A percentile compares a stretch with the other conserved stretches of the same genome.
Evolutionary conservation across 352 stramenopile species (phyloP).

Genomic region (Phytophthora chlamydospora): DNA sequence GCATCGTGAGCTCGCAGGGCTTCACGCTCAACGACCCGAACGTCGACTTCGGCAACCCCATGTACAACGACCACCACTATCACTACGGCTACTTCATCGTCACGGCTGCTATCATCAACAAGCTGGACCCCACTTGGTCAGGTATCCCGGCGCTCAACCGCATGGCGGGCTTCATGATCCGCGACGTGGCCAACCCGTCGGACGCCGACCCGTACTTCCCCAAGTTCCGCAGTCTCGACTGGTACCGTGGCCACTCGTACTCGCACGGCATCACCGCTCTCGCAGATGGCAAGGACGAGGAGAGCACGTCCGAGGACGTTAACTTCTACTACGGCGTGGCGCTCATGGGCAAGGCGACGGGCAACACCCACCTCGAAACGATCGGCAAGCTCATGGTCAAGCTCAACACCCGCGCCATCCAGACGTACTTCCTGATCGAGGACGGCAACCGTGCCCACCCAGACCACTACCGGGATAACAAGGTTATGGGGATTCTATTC

Average conservation of each 20-base stretch:
- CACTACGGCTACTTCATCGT: slow-evolving; percentile 58
- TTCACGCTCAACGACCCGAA: slow-evolving; percentile 47
- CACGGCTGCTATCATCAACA: slow-evolving; percentile 47
- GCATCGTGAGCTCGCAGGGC: slow-evolving; percentile 52
- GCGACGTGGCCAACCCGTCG: slow-evolving; percentile 53
- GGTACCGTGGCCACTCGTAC: slow-evolving; percentile 60
- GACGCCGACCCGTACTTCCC: slow-evolving; percentile 44
- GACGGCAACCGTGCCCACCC: slow-evolving; percentile 49
- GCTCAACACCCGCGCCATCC: slow-evolving; percentile 48
- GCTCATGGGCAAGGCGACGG: slow-evolving; percentile 44
- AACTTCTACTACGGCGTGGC: slow-evolving; percentile 54
- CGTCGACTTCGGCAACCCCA: slow-evolving; percentile 60
- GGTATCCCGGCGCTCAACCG: slow-evolving; percentile 41
- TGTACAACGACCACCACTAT: slow-evolving; percentile 67
- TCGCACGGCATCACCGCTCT: slow-evolving; percentile 53
- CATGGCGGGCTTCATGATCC: slow-evolving; percentile 44
- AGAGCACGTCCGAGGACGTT: slow-evolving; percentile 59
- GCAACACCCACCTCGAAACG: slow-evolving; percentile 38
- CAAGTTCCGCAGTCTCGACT: slow-evolving; percentile 54
- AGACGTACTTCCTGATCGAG: slow-evolving; percentile 60
- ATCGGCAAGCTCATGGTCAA: slow-evolving; percentile 57
- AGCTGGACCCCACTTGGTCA: slow-evolving; percentile 46
- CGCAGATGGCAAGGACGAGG: slow-evolving; percentile 51
- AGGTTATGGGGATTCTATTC: slow-evolving; percentile 75
- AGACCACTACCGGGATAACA: slow-evolving; percentile 52